Evolutionary conservation across 768 basidiomycete species (phyloP).

Genomic region (Leccinum variicolor): DNA sequence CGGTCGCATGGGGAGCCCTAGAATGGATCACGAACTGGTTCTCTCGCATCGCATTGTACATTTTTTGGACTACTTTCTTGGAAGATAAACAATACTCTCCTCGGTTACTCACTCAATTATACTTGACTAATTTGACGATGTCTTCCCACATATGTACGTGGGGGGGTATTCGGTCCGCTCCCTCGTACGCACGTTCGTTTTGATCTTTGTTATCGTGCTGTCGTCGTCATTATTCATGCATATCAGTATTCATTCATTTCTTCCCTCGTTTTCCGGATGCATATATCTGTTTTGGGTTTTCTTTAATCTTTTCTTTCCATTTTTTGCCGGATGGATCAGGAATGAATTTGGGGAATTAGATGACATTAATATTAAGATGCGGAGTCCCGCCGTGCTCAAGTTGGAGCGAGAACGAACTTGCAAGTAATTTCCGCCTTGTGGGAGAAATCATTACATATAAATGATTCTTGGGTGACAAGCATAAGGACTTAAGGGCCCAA

Average conservation of each 20-base stretch:
- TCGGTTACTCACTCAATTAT: not conserved
- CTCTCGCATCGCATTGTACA: not conserved
- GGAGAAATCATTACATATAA: not conserved
- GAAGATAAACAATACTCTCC: not conserved
- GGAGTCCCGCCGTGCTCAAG: not conserved
- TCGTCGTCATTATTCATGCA: not conserved
- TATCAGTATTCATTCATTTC: not conserved
- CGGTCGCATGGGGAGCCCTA: too few relatives aligned
- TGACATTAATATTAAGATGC: not conserved
- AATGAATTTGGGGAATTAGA: not conserved
- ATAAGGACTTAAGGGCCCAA: too few relatives aligned
- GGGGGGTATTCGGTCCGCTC: not conserved
- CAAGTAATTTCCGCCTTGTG: not conserved
- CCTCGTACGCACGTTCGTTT: not conserved
- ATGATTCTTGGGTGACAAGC: not conserved
- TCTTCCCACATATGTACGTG: not conserved
- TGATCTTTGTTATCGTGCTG: not conserved
- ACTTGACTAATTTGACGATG: not conserved
- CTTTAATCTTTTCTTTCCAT: not conserved
- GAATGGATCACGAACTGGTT: not conserved
- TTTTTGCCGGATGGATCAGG: not conserved
- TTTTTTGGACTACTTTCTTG: not conserved
- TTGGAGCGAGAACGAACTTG: not conserved
- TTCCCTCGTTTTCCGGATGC: not conserved
- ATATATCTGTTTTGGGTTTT: not conserved